Base-by-base conservation (phyloP, 2,329 filamentous ascomycete species). In the Fusarium nelsonii region DNA sequence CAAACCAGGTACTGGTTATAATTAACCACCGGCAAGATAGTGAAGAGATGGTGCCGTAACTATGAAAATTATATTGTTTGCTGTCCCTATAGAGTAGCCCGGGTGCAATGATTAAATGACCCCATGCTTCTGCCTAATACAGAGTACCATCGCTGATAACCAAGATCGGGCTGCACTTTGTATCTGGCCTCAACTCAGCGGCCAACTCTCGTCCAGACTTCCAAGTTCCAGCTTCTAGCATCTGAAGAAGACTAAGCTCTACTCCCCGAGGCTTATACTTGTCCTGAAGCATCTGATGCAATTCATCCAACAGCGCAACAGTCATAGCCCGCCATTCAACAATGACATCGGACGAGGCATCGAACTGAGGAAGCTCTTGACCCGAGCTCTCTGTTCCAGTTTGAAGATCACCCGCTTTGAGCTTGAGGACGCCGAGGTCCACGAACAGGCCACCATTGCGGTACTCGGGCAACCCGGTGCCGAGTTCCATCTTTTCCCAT, bases 111-210 rank as follows among this genome's bases (percentile, higher is more conserved):
- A 8, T 10, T 3, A 1, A 30, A 6, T 5, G 6, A n/a, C 18
- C 4, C 8, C 8, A 6, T 30, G 9, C 2, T 16, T 18, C 4
- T 2, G 3, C 8, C 11, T 68, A 70, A 16, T 68, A 69, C 0
- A 68, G 45, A 7, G 67, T 68, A 6, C 67, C 67, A 16, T 70
- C 67, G 18, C 67, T 70, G 1, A 56, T 57, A 0, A 70, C 48
- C 23, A 94, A 89, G 76, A 96, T 94, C 14, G 92, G 92, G 56
- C 92, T 92, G 69, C 92, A 91, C 80, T 91, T 93, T 14, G 92
- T 95, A 73, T 92, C 91, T 16, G 92, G 92, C 59, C 92, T 84
- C 44, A 87, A 90, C 58, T 93, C 89, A 76, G 94, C 92, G 50
- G 92, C 92, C 73, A 95, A 84, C 81, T 95, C 92, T 77, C 92